Evolutionary conservation across 2,329 filamentous ascomycete genomes (phyloP), one percentile per base, ranked within the genome.

Genomic region (Nothopassalora personata): DNA sequence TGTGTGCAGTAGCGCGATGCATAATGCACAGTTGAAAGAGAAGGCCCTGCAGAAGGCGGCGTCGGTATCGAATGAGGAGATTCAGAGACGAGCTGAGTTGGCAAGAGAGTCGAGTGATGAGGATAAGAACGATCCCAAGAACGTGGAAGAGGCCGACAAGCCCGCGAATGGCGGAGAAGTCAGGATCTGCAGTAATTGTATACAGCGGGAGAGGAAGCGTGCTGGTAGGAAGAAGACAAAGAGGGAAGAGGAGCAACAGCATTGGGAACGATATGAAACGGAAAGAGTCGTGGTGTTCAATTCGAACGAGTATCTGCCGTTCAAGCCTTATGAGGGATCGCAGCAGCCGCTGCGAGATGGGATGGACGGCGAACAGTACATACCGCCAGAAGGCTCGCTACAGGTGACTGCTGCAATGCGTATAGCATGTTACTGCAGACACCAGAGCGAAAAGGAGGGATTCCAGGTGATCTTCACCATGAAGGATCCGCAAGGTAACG

Each of bases 391-490:
- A 50, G 85, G 84, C 53, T 84, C 87, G 6, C 85, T 90, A 78
- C 87, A 91, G 69, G 86, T 96, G 23, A 87, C 92, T 66, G 85
- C 90, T 1, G 91, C 91, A 0, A 96, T 97, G 92, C 87, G 93
- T 9, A 97, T 99, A 68, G 91, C 92, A 27, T 99, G 93, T 73
- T 99, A 97, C 75, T 97, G 93, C 75, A 86, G 93, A 19, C 93
- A 99, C 72, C 93, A 97, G 68, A 86, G 88, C 60, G 94, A 97
- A 76, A 97, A 97, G 77, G 80, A 88, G 66, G 93, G 93, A 1
- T 99, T 97, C 75, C 82, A 83, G 75, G 91, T 97, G 68, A 96
- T 99, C 63, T 96, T 97, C 75, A 97, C 93, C 1, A 81, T 99
- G 69, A 96, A 92, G 71, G 90, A 97, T 74, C 84, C 84, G 70